Conservation (phyloP, 2,329 filamentous ascomycete genomes). For the Nectriaceae sp. region DNA sequence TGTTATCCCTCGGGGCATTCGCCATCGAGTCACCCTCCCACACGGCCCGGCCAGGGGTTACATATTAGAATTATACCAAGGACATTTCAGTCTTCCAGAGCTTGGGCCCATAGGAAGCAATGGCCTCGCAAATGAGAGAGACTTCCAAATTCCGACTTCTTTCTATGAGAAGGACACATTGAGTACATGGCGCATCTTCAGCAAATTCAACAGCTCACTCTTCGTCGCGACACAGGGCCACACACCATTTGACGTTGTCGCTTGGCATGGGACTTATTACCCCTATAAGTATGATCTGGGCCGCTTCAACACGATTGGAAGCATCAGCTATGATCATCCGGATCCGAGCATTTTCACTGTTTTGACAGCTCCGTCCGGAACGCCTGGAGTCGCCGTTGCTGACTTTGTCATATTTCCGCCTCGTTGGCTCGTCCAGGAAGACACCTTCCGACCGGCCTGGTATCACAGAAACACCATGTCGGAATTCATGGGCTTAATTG, state of each 20-base stretch:
- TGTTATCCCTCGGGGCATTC: conserved; percentile 73
- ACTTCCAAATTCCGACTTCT: conserved; percentile 75
- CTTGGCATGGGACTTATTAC: conserved; percentile 79
- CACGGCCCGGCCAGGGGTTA: conserved; percentile 68
- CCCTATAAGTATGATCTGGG: conserved; percentile 82
- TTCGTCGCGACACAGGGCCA: conserved; percentile 68
- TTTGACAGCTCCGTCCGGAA: conserved; percentile 65
- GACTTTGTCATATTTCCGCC: conserved; percentile 76
- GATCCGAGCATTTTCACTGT: conserved; percentile 80
- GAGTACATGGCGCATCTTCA: conserved; percentile 50
- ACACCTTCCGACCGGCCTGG: conserved; percentile 73
- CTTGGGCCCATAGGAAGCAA: conserved; percentile 74
- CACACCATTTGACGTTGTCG: conserved; percentile 77
- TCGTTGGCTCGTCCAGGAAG: conserved; percentile 68
- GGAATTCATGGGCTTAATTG: conserved; percentile 65
- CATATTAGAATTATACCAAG: conserved; percentile 73
- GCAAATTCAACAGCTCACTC: conserved; percentile 68
- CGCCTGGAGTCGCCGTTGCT: conserved; percentile 63
- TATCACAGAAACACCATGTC: conserved; percentile 71
- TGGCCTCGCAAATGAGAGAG: conserved; percentile 70
- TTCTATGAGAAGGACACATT: conserved; percentile 39
- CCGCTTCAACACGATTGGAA: conserved; percentile 74
- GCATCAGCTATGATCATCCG: conserved; percentile 74
- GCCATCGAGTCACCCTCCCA: conserved; percentile 70
- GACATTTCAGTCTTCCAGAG: conserved; percentile 71